phyloP scores from a whole-genome alignment of 1,284 basidiomycete species.

The Leccinum pseudoinsigne region DNA sequence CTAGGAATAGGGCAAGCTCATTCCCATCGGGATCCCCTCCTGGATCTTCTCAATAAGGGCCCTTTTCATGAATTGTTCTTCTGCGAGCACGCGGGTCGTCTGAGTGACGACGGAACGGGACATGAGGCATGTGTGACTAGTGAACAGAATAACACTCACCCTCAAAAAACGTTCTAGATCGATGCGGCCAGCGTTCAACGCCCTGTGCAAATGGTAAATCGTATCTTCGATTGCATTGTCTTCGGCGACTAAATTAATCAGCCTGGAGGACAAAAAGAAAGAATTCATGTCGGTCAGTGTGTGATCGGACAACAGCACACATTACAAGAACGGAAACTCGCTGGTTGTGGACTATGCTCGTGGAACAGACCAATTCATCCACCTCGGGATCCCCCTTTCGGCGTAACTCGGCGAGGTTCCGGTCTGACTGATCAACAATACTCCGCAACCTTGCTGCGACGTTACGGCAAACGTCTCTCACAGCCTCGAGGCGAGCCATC shows the following conservation, averaged over 20 bases:
- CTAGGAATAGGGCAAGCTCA: constrained; percentile 34
- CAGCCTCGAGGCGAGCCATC: constrained; percentile 92
- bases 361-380: constrained; percentile 93
- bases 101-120: constrained; percentile 36
- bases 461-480: constrained; percentile 86
- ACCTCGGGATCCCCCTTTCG: constrained; percentile 80
- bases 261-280: constrained; percentile 44
- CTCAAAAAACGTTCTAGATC: constrained; percentile 92
- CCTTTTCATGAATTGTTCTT: constrained; percentile 94
- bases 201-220: constrained; percentile 94
- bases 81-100: constrained; percentile 85
- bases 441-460: constrained; percentile 69
- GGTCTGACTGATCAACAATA: constrained; percentile 65
- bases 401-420: constrained; percentile 67
- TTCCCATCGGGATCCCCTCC: constrained; percentile 62
- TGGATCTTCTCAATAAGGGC: constrained; percentile 89
- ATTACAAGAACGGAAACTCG: constrained; percentile 43
- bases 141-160: constrained; percentile 46
- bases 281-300: constrained; percentile 14
- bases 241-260: constrained; percentile 96
- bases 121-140: constrained; percentile 27
- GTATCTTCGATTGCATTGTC: constrained; percentile 99
- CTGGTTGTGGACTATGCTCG: constrained; percentile 97
- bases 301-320: constrained; percentile 4
- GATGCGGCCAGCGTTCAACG: constrained; percentile 88